These are phyloP conservation scores for Sicyos baderoa DNA, from an alignment of 306 rosid species.

Conservation along the genomic window DNA sequence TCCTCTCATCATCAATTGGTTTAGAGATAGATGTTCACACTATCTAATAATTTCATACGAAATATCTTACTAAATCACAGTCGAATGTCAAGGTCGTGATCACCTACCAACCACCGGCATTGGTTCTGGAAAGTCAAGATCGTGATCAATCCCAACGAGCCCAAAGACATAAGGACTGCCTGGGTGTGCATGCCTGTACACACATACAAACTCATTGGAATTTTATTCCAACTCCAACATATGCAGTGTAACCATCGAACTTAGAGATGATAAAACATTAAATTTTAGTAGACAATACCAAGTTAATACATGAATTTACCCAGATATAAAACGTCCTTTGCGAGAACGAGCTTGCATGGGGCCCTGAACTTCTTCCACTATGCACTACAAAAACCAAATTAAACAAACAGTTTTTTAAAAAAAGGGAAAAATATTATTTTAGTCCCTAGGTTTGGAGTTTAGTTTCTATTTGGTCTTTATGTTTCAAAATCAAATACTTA, in stretches of 20 bases:
- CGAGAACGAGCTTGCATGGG: constrained; percentile 85
- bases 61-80: constrained; percentile 7
- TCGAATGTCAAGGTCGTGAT: background rate
- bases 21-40: too few species aligned
- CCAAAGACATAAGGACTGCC: constrained; percentile 97
- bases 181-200: constrained; percentile 92
- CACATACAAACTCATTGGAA: constrained; percentile 18
- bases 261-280: background rate
- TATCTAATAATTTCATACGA: background rate
- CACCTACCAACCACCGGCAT: constrained; percentile 89
- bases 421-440: too few species aligned
- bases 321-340: constrained; percentile 83
- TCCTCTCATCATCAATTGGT: too few species aligned
- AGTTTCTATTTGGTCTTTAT: too few species aligned
- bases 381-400: constrained; percentile 48
- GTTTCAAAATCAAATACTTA: too few species aligned
- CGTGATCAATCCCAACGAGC: constrained; percentile 80
- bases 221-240: constrained; percentile 14
- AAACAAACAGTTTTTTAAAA: too few species aligned
- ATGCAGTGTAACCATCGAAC: constrained; percentile 15
- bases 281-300: background rate
- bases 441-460: too few species aligned
- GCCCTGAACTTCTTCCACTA: constrained; percentile 93
- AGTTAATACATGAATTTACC: constrained; percentile 37
- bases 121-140: constrained; percentile 95